Base-by-base conservation (phyloP, 2,329 filamentous ascomycete genomes). In the Colletotrichum musicola region DNA sequence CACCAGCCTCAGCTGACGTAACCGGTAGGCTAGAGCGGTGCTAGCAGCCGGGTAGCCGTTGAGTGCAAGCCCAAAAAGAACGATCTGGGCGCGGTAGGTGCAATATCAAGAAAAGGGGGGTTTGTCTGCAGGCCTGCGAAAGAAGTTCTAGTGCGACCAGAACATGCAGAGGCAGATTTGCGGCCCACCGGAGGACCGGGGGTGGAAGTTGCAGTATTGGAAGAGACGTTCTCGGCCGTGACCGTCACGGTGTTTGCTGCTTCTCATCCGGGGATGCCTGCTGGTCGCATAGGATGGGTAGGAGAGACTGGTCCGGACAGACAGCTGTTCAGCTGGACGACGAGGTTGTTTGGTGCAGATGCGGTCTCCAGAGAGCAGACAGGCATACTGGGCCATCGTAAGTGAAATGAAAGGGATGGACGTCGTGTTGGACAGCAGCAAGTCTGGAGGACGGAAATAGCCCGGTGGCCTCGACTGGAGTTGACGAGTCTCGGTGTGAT, bases 101-200 rank as follows among this genome's bases (percentile, higher is more conserved):
- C 25, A 47, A 18, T 47, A 20, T 53, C 27, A 35, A 38, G 49
- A 55, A 64, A 59, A 51, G 46, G 55, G 50, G 56, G 38, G 7
- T 35, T 46, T 56, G 27, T 67, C 62, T 69, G 63, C 50, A 67
- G 63, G 35, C 49, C 62, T 22, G 62, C 44, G 25, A 46, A 35
- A 44, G 22, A 60, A 25, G 44, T 44, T 60, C 46, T 38, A 25
- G 57, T 68, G 61, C 30, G 18, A 55, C 49, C 42, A 40, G 54
- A 64, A 54, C 55, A 49, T 65, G 65, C 54, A 62, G 51, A 62
- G 49, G 56, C 66, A 62, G 51, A 57, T 59, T 51, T 61, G 40
- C 30, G 55, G 49, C 40, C 65, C 65, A 64, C 61, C 38, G 14
- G 50, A 27, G 50, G 27, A n/a, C 62, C 49, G 20, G 49, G 49